These are phyloP conservation scores for Cercospora janseana DNA, from an alignment of 2,329 filamentous ascomycete species.

Conservation along the genomic window DNA sequence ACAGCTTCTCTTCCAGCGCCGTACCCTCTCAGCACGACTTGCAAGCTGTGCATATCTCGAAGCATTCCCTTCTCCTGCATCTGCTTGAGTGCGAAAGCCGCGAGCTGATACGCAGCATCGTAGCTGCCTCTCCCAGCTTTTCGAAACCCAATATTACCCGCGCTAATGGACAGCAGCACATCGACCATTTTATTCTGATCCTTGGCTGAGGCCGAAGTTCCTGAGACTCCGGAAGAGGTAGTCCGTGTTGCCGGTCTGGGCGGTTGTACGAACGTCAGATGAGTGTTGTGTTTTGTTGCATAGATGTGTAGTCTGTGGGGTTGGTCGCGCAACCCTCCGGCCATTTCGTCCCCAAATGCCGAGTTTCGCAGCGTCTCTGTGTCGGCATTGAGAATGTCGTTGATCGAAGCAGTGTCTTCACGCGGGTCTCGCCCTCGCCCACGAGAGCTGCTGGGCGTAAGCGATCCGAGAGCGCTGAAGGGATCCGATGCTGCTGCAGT, in stretches of 20 bases:
- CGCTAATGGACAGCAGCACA: conserved; percentile 74
- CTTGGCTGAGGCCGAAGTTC: conserved; percentile 48
- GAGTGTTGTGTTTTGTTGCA: conserved; percentile 88
- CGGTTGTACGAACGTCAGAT: conserved; percentile 84
- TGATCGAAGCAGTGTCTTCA: conserved; percentile 5
- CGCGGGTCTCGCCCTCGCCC: conserved; percentile 10
- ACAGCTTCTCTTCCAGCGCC: conserved; percentile 84
- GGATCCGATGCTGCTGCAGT: conserved; percentile 12
- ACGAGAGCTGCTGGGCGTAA: conserved; percentile 9
- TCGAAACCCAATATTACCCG: conserved; percentile 87
- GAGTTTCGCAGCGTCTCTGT: conserved; percentile 14
- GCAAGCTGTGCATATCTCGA: conserved; percentile 70
- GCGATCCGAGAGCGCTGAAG: conserved; percentile 3
- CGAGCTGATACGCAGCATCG: conserved; percentile 88
- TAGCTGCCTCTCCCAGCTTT: conserved; percentile 78
- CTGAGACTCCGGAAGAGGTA: conserved; percentile 28
- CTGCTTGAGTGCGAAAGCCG: conserved; percentile 76
- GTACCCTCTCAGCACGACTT: conserved; percentile 81
- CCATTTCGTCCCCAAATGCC: conserved; percentile 22
- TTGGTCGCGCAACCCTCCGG: conserved; percentile 14
- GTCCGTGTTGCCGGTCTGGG: conserved; percentile 31
- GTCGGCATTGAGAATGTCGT: conserved; percentile 13
- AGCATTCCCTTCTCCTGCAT: conserved; percentile 80
- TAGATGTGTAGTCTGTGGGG: conserved; percentile 87
- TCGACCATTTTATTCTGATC: conserved; percentile 50